These are phyloP conservation scores for Cystobasidium slooffiae DNA, from an alignment of 1,284 basidiomycete species.

Conservation along the genomic window DNA sequence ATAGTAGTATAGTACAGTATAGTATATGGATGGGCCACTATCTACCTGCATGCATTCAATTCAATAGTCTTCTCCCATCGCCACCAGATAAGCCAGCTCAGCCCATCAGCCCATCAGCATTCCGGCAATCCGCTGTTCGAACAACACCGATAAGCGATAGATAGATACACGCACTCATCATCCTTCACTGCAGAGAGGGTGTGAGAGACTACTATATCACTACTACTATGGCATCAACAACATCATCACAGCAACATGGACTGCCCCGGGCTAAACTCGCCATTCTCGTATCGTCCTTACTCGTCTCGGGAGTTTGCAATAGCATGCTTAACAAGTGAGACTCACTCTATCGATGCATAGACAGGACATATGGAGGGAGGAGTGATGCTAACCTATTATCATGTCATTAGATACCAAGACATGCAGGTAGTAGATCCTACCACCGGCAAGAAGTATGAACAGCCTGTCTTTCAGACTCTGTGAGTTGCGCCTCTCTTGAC, in stretches of 20 bases:
- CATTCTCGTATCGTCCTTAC: constrained; percentile 39
- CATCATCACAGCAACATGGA: constrained; percentile 8
- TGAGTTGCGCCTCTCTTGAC: background rate
- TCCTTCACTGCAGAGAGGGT: too few species aligned
- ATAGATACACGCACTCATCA: too few species aligned
- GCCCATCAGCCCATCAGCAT: too few species aligned
- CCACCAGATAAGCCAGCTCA: constrained; percentile 6
- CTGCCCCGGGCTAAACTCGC: constrained; percentile 20
- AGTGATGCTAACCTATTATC: background rate
- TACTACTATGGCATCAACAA: constrained; percentile 7
- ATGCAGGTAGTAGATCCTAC: constrained; percentile 24
- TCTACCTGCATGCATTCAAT: background rate
- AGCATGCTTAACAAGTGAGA: constrained; percentile 42
- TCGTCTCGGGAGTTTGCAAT: constrained; percentile 40
- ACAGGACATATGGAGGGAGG: background rate
- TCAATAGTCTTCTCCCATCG: background rate
- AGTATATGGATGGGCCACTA: too few species aligned
- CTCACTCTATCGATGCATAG: background rate
- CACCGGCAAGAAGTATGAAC: constrained; percentile 42
- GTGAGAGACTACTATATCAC: too few species aligned
- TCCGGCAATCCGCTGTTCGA: too few species aligned
- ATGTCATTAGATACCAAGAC: constrained; percentile 40
- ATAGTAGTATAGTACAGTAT: too few species aligned
- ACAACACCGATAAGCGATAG: too few species aligned
- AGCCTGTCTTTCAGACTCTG: constrained; percentile 44